Conservation (phyloP, 2,329 filamentous ascomycete genomes). For the Dactylellina sp. region DNA sequence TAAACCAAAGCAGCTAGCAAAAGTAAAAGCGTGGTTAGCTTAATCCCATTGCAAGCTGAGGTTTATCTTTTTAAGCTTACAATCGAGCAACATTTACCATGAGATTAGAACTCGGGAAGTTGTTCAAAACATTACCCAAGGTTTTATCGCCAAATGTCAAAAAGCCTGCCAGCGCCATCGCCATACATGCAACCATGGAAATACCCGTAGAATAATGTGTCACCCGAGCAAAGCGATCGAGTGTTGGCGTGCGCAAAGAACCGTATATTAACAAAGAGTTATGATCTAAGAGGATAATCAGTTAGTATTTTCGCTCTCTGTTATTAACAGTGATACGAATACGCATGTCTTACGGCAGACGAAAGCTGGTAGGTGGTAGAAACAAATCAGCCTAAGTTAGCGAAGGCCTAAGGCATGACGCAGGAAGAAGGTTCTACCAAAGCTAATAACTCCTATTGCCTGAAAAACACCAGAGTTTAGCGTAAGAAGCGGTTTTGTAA, state of each 20-base stretch:
- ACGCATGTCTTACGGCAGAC: constrained; percentile 71
- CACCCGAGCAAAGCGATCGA: constrained; percentile 91
- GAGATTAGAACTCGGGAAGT: constrained; percentile 88
- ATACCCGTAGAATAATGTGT: constrained; percentile 93
- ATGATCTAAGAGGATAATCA: constrained; percentile 71
- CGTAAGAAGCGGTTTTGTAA: constrained; percentile 77
- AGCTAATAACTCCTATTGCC: constrained; percentile 97
- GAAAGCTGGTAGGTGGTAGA: constrained; percentile 67
- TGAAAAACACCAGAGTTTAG: constrained; percentile 91
- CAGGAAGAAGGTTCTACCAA: constrained; percentile 71
- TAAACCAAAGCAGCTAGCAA: constrained; percentile 79
- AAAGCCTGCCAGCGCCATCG: constrained; percentile 89
- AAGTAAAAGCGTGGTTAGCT: neutral
- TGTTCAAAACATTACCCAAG: constrained; percentile 95
- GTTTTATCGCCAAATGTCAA: constrained; percentile 93
- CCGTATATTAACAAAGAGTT: constrained; percentile 98
- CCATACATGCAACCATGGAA: constrained; percentile 89
- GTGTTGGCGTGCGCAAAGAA: constrained; percentile 89
- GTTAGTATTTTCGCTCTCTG: constrained; percentile 43
- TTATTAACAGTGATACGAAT: no score
- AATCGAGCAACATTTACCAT: constrained; percentile 95
- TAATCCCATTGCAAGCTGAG: neutral
- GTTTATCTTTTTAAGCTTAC: constrained; percentile 63
- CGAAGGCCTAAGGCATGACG: neutral
- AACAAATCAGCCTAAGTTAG: constrained; percentile 62